Evolutionary conservation across 352 stramenopile species (phyloP).

Genomic region (Phytopythium aichiense): DNA sequence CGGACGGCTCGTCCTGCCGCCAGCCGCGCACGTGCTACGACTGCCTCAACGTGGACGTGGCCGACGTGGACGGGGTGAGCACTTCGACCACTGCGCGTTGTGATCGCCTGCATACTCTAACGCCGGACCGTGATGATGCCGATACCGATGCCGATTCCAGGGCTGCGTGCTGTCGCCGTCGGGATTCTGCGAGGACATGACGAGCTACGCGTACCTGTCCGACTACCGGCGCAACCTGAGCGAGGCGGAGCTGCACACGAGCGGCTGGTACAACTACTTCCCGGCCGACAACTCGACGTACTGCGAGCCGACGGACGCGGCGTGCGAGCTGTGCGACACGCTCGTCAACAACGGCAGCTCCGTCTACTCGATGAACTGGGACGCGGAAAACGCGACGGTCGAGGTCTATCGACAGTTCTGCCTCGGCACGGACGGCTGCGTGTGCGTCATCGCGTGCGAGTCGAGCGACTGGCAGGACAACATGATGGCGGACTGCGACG

Average conservation of each 20-base stretch:
- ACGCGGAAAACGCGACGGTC: constrained; percentile 26
- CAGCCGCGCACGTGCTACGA: constrained; percentile 64
- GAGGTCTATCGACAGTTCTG: constrained; percentile 53
- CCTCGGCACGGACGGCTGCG: constrained; percentile 41
- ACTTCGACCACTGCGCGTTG: not conserved
- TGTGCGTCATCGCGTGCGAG: constrained; percentile 65
- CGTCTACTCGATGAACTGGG: constrained; percentile 14
- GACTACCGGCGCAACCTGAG: constrained; percentile 63
- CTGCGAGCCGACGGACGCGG: constrained; percentile 46
- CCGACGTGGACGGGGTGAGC: constrained; percentile 12
- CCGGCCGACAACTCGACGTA: constrained; percentile 60
- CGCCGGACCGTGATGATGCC: not conserved
- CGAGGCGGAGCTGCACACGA: constrained; percentile 20
- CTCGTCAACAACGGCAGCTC: constrained; percentile 29
- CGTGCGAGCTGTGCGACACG: constrained; percentile 41
- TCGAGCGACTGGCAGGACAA: constrained; percentile 44
- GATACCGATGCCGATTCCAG: not conserved
- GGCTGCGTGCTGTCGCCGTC: constrained; percentile 54
- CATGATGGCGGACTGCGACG: constrained; percentile 44
- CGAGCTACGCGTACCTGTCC: constrained; percentile 35
- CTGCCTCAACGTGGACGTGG: constrained; percentile 53
- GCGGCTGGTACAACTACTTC: constrained; percentile 62
- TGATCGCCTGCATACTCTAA: not conserved
- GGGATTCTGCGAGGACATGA: constrained; percentile 56
- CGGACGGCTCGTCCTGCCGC: constrained; percentile 34